These are phyloP conservation scores for Amaranthus hypochondriacus DNA, from an alignment of 148 eudicot genomes.

Conservation along the genomic window DNA sequence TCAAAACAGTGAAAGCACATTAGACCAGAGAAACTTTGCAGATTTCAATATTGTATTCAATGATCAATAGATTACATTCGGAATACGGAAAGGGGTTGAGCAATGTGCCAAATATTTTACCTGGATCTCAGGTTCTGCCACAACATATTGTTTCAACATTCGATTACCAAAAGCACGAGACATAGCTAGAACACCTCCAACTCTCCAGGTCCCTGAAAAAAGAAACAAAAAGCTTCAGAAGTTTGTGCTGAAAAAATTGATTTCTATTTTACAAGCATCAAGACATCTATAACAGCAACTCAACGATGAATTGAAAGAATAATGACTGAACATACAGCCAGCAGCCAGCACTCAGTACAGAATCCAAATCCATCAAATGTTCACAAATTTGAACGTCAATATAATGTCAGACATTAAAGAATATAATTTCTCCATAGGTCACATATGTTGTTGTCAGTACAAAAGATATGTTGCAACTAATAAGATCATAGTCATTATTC, in stretches of 20 bases:
- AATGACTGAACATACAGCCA: not conserved
- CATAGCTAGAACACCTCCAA: constrained; percentile 98
- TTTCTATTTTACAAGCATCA: not conserved
- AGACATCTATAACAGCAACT: not conserved
- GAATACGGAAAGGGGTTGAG: not conserved
- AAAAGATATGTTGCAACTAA: too few relatives aligned
- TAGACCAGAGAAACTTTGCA: too few relatives aligned
- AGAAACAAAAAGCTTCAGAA: not conserved
- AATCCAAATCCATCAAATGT: too few relatives aligned
- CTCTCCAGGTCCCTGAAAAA: constrained; percentile 95
- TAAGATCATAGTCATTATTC: too few relatives aligned
- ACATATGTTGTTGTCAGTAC: too few relatives aligned
- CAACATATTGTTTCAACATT: constrained; percentile 93
- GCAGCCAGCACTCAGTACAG: too few relatives aligned
- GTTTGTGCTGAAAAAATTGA: not conserved
- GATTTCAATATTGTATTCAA: too few relatives aligned
- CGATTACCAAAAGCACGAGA: constrained; percentile 99
- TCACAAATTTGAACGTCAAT: too few relatives aligned
- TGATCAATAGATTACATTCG: not conserved
- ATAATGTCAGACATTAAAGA: too few relatives aligned
- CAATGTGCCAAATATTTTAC: constrained; percentile 19
- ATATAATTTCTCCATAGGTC: too few relatives aligned
- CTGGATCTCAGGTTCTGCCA: constrained; percentile 99
- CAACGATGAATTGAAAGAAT: too few relatives aligned
- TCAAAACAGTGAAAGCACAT: too few relatives aligned